Evolutionary conservation across 371 early-diverging fungal genomes (phyloP).

Genomic region (Zychaea mexicana): DNA sequence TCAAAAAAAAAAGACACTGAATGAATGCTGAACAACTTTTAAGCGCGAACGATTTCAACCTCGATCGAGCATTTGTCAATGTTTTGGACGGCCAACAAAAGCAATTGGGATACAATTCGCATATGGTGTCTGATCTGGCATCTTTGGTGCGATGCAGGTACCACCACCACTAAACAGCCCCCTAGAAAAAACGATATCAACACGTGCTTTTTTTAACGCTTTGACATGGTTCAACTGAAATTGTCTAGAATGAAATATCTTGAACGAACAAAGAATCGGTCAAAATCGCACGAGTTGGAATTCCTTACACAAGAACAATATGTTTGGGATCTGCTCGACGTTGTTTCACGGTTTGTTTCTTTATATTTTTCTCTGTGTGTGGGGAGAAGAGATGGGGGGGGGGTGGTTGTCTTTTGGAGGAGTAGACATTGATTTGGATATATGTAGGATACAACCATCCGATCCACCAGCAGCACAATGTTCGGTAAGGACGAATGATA

Average conservation of each 20-base stretch:
- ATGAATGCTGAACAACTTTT: neutral
- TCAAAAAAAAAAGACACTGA: too few relatives aligned
- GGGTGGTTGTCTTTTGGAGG: neutral
- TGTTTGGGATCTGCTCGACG: neutral
- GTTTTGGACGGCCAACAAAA: neutral
- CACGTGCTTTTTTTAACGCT: neutral
- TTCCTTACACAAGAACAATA: neutral
- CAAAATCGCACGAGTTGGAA: neutral
- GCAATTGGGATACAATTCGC: too few relatives aligned
- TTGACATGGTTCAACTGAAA: neutral
- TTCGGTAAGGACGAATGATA: too few relatives aligned
- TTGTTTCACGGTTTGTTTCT: neutral
- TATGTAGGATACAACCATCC: neutral
- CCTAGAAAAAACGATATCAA: neutral
- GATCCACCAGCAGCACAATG: neutral
- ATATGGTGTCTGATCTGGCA: too few relatives aligned
- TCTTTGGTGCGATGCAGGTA: neutral
- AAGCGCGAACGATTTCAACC: neutral
- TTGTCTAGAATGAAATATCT: neutral
- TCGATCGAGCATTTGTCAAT: neutral
- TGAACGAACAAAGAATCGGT: slow-evolving; percentile 3
- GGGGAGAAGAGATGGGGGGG: neutral
- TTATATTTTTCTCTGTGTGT: neutral
- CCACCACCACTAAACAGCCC: neutral
- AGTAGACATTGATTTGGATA: neutral